Conservation (phyloP, 2,329 filamentous ascomycete genomes). For the Fusarium vanettenii region DNA sequence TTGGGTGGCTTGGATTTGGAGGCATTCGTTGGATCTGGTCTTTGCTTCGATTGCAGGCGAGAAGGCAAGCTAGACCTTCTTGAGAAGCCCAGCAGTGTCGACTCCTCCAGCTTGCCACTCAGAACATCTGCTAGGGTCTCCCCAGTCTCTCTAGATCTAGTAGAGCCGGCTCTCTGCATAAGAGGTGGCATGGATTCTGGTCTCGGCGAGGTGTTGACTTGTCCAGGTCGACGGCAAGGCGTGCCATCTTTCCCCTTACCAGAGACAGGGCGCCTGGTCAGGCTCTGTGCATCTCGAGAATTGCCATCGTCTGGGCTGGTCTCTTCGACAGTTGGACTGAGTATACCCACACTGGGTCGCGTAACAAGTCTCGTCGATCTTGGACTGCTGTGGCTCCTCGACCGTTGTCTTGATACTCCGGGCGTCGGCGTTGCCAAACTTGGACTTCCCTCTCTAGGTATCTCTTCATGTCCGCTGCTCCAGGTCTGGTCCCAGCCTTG, state of each 20-base stretch:
- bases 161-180: background rate
- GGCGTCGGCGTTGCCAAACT: constrained; percentile 51
- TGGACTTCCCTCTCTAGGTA: constrained; percentile 45
- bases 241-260: background rate
- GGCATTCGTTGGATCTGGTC: background rate
- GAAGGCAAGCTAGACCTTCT: constrained; percentile 41
- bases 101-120: background rate
- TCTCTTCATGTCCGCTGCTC: constrained; percentile 34
- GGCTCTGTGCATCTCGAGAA: background rate
- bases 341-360: constrained; percentile 37
- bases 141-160: background rate
- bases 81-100: constrained; percentile 1
- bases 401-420: constrained; percentile 36
- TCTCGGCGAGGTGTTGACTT: background rate
- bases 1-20: background rate
- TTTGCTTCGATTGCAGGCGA: constrained; percentile 44
- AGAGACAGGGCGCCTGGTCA: background rate
- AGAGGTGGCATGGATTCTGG: background rate
- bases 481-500: constrained; percentile 46
- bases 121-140: background rate
- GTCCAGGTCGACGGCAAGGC: background rate
- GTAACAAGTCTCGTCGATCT: constrained; percentile 35
- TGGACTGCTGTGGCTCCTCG: constrained; percentile 33
- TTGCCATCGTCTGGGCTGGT: constrained; percentile 31
- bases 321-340: constrained; percentile 50